These are phyloP conservation scores for Penicillium cataractarum DNA, from an alignment of 495 filamentous ascomycete species.

Conservation along the genomic window DNA sequence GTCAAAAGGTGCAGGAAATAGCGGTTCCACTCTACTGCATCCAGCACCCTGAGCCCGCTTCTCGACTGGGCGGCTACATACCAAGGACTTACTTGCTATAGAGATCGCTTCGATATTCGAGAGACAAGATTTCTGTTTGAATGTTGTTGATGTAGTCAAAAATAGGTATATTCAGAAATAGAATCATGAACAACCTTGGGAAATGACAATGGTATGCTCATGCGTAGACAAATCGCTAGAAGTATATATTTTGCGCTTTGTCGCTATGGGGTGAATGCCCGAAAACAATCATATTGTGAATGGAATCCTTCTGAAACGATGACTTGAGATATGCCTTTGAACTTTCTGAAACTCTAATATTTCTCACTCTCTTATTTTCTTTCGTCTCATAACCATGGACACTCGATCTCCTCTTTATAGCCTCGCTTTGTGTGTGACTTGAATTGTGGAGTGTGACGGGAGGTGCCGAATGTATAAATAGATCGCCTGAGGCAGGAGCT, in stretches of 20 bases:
- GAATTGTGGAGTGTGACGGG: conserved; percentile 7
- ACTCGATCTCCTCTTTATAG: neutral
- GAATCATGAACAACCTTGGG: too few species aligned
- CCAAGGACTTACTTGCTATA: too few species aligned
- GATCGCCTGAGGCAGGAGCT: conserved; percentile 15
- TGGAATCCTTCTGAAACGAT: too few species aligned
- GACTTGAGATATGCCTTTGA: neutral
- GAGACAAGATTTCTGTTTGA: too few species aligned
- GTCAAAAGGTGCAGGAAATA: neutral
- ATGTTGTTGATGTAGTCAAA: too few species aligned
- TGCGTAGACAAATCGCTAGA: too few species aligned
- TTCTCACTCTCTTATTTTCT: neutral
- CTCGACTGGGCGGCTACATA: neutral
- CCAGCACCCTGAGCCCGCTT: neutral
- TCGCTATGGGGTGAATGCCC: too few species aligned
- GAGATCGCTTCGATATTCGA: too few species aligned
- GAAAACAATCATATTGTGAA: too few species aligned
- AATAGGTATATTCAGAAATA: too few species aligned
- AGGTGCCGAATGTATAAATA: conserved; percentile 19
- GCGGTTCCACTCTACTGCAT: conserved; percentile 1
- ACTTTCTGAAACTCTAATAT: neutral
- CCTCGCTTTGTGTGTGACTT: neutral
- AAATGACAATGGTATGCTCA: too few species aligned
- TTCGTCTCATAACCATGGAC: neutral
- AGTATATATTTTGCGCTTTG: too few species aligned